Evolutionary conservation across 139 green algal species (phyloP), one percentile per base, ranked within the genome.

Genomic region (Micromonas commoda): DNA sequence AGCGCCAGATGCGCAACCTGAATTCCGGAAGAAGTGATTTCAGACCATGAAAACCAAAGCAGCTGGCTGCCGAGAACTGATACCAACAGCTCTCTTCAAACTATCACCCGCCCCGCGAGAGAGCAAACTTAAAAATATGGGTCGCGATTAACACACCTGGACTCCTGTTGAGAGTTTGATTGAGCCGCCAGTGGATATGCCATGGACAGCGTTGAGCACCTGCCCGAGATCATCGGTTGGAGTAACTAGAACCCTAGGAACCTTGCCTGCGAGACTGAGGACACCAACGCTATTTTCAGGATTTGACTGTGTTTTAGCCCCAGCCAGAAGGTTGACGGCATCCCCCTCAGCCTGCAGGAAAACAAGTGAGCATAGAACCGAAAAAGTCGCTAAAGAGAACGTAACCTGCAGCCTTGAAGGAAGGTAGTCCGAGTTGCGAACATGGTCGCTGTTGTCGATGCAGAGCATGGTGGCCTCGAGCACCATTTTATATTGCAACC

Each of bases 241-340:
- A 1, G 95, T 99, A 21, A 99, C 93, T 34, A 99, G 81, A 64
- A 99, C 93, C 0, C 86, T 80, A 0, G 96, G 92, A 0, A 87
- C 91, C 80, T 95, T 96, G 28, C 96, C 96, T 21, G 92, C 94
- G 90, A 98, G 95, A n/a, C 91, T 97, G 29, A 99, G 83, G 53
- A 99, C 89, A 1, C 96, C 96, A 26, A 99, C 95, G 2, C 93
- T 97, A 80, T 96, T 98, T 76, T 99, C 96, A 2, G 96, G 92
- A 80, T 99, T 96, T 26, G 90, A 88, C 72, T 88, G 83, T 34
- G 93, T 98, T 82, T 99, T 99, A 33, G 94, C 93, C 0, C 93
- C 93, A 2, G 93, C 93, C 23, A 99, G 87, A 66, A 99, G 85
- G 80, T 98, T 99, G 1, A 99, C 90, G 2, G 93, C 95, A 77